Evolutionary conservation across 2,329 filamentous ascomycete species (phyloP).

Genomic region (Cadophora sp.): DNA sequence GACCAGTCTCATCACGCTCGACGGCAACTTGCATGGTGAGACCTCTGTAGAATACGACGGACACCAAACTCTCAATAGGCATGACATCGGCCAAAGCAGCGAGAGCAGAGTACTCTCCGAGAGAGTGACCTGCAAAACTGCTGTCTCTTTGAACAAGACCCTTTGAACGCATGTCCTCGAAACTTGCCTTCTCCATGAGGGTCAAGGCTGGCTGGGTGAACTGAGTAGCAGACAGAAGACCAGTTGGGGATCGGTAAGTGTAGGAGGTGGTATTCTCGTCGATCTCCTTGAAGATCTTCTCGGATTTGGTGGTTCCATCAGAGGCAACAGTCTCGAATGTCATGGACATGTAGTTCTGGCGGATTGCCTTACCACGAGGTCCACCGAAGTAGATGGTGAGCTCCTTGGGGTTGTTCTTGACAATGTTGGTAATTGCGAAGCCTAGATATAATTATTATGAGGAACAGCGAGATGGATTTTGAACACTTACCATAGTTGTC

Average conservation of each 20-base stretch:
- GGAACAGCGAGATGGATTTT: constrained; percentile 19
- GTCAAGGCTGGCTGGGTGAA: constrained; percentile 98
- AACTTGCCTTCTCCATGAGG: constrained; percentile 99
- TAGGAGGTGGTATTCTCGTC: constrained; percentile 92
- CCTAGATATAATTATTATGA: constrained; percentile 55
- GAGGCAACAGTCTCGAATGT: constrained; percentile 97
- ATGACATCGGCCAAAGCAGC: constrained; percentile 97
- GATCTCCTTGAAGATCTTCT: constrained; percentile 99
- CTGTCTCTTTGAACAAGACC: constrained; percentile 95
- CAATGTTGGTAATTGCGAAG: constrained; percentile 97
- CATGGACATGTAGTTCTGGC: constrained; percentile 99
- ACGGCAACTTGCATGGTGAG: constrained; percentile 99
- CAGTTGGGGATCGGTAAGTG: constrained; percentile 94
- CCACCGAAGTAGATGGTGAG: constrained; percentile 98
- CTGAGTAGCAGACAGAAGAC: constrained; percentile 93
- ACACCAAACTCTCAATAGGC: constrained; percentile 98
- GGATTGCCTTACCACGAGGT: constrained; percentile 94
- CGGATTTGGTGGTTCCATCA: constrained; percentile 93
- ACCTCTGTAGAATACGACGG: constrained; percentile 98
- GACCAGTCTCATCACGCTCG: constrained; percentile 89
- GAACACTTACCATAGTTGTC: constrained; percentile 87
- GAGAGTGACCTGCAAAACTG: constrained; percentile 96
- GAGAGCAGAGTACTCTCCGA: constrained; percentile 97
- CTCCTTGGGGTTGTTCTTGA: constrained; percentile 99
- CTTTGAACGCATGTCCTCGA: constrained; percentile 98